These are phyloP conservation scores for Pezicula neosporulosa DNA, from an alignment of 2,329 filamentous ascomycete genomes.

Conservation along the genomic window DNA sequence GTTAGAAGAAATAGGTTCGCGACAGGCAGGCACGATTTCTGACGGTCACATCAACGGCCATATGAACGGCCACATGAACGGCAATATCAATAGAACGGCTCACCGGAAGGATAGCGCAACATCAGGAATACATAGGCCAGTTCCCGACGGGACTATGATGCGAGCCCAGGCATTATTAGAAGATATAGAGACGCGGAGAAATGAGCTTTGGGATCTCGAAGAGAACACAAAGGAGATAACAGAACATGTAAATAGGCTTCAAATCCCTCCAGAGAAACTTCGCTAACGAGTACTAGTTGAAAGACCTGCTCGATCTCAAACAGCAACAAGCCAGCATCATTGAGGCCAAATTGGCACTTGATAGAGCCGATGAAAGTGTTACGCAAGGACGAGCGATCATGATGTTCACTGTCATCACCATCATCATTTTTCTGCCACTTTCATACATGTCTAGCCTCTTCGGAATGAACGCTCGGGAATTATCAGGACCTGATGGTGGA, in stretches of 20 bases:
- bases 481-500: neutral
- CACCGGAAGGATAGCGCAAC: too few species aligned
- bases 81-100: too few species aligned
- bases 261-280: neutral
- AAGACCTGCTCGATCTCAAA: conserved; percentile 38
- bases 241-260: neutral
- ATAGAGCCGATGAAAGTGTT: conserved; percentile 36
- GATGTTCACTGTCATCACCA: conserved; percentile 21
- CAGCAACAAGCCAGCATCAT: conserved; percentile 43
- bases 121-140: too few species aligned
- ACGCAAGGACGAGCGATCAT: conserved; percentile 40
- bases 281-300: conserved; percentile 3
- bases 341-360: conserved; percentile 38
- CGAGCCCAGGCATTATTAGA: too few species aligned
- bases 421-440: conserved; percentile 18
- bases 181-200: too few species aligned
- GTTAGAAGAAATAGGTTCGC: too few species aligned
- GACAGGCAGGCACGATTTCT: too few species aligned
- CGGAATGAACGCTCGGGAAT: conserved; percentile 6
- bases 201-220: neutral
- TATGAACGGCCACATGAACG: too few species aligned
- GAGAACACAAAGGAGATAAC: conserved; percentile 3
- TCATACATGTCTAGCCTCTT: conserved; percentile 5
- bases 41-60: too few species aligned
- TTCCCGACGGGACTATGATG: too few species aligned